Conservation (phyloP, 352 stramenopile genomes). For the Achlya hypogyna region DNA sequence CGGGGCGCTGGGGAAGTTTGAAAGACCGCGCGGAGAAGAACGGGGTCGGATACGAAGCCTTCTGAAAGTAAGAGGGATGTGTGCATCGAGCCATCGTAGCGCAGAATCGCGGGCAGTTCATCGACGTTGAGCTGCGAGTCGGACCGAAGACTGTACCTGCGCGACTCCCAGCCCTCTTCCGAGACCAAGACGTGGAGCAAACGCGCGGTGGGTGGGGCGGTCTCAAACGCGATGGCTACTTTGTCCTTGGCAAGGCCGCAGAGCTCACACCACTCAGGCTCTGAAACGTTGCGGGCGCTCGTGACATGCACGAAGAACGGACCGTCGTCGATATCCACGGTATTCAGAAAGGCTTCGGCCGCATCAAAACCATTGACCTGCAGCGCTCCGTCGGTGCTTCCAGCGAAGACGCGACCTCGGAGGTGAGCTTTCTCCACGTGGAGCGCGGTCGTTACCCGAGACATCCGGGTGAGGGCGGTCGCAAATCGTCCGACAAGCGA, state of each 20-base stretch:
- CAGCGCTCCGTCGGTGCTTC: no score
- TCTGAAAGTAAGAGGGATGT: slow-evolving; percentile 58
- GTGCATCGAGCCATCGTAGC: slow-evolving; percentile 62
- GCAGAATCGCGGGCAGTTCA: slow-evolving; percentile 64
- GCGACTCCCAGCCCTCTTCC: slow-evolving; percentile 50
- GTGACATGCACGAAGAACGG: slow-evolving; percentile 69
- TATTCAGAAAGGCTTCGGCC: not conserved
- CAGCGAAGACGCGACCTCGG: no score
- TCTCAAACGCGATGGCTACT: slow-evolving; percentile 47
- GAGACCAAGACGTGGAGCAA: slow-evolving; percentile 59
- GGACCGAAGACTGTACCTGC: slow-evolving; percentile 59
- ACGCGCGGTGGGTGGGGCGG: slow-evolving; percentile 43
- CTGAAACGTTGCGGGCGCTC: slow-evolving; percentile 52
- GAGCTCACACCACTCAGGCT: slow-evolving; percentile 67
- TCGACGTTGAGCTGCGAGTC: slow-evolving; percentile 80
- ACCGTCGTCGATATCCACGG: slow-evolving; percentile 22
- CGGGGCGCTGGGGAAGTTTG: slow-evolving; percentile 27
- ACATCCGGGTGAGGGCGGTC: not conserved
- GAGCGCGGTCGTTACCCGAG: not conserved
- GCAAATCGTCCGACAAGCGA: not conserved
- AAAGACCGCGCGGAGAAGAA: slow-evolving; percentile 59
- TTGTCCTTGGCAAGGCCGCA: slow-evolving; percentile 49
- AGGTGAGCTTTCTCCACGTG: no score
- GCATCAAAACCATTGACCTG: not conserved
- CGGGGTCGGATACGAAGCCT: slow-evolving; percentile 47